These are phyloP conservation scores for Phytophthora chlamydospora DNA, from an alignment of 352 stramenopile species.

Conservation along the genomic window DNA sequence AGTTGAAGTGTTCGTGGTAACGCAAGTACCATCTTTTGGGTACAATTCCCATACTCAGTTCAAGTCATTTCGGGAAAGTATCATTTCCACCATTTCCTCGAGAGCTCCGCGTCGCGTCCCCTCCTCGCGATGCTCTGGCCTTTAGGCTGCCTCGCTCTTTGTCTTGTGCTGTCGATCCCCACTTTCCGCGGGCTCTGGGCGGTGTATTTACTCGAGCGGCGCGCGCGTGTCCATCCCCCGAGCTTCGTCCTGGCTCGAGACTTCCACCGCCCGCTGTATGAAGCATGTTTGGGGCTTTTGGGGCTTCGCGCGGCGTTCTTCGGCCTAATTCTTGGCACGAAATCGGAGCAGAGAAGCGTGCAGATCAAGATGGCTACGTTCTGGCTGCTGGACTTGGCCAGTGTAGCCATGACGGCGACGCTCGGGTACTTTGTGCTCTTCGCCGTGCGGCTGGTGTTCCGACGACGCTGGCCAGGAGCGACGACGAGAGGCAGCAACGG, in stretches of 20 bases:
- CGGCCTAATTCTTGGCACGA: constrained; percentile 7
- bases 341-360: not conserved
- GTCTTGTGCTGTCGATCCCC: constrained; percentile 14
- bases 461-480: constrained; percentile 27
- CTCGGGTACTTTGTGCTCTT: constrained; percentile 46
- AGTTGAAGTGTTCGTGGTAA: constrained; percentile 21
- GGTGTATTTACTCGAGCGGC: constrained; percentile 20
- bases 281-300: constrained; percentile 26
- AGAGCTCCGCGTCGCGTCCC: constrained; percentile 10
- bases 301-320: constrained; percentile 35
- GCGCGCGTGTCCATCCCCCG: not conserved
- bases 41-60: constrained; percentile 3
- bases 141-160: constrained; percentile 22
- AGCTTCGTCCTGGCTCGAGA: constrained; percentile 30
- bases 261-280: constrained; percentile 41
- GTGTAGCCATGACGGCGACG: constrained; percentile 29
- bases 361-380: constrained; percentile 24
- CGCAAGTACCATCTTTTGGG: too few species aligned
- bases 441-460: constrained; percentile 26
- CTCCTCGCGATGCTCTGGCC: constrained; percentile 29
- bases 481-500: not conserved
- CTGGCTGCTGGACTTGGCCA: constrained; percentile 46
- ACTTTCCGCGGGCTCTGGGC: constrained; percentile 18
- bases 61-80: constrained; percentile 4
- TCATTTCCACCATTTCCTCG: constrained; percentile 7